Percentiles rank a stretch among this genome's conserved stretches.
Evolutionary conservation across 1,139 yeast genomes (phyloP).

Genomic region (Diutina neorugosa): DNA sequence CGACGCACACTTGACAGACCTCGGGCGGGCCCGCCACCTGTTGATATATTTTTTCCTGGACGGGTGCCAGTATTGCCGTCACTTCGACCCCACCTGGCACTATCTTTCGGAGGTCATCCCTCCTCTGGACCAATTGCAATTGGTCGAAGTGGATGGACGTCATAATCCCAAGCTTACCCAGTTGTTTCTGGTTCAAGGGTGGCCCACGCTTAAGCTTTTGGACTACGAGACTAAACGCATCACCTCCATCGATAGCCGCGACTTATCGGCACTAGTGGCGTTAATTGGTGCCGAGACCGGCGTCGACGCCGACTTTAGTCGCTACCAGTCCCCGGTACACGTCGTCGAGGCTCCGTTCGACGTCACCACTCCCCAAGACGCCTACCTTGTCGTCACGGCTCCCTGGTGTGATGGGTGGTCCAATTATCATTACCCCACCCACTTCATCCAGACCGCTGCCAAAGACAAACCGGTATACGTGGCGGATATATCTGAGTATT

Average conservation of each 20-base stretch:
- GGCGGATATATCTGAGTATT: conserved; percentile 18
- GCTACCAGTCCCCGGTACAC: not conserved
- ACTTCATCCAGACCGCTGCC: conserved; percentile 23
- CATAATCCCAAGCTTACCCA: conserved; percentile 13
- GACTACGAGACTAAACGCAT: conserved; percentile 19
- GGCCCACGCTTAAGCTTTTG: conserved; percentile 23
- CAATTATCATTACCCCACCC: conserved; percentile 20
- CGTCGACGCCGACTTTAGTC: not conserved
- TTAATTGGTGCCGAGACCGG: conserved; percentile 12
- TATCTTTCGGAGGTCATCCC: not conserved
- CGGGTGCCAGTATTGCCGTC: not conserved
- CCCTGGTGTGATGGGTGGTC: conserved; percentile 16
- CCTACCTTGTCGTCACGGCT: conserved; percentile 7
- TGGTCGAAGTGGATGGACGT: conserved; percentile 20
- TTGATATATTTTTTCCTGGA: conserved; percentile 3
- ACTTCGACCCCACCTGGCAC: conserved; percentile 1
- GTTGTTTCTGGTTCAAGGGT: conserved; percentile 17
- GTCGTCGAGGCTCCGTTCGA: not conserved
- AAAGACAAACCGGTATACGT: conserved; percentile 10
- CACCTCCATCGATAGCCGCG: conserved; percentile 12
- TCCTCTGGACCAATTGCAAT: conserved; percentile 14
- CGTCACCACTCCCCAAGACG: conserved; percentile 7
- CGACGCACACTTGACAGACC: not conserved
- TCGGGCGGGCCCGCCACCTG: not conserved
- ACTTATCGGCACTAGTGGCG: conserved; percentile 16